Percentiles rank a stretch among this genome's conserved stretches.
Conservation (phyloP, 2,329 filamentous ascomycete species). For the Monilinia polystroma region DNA sequence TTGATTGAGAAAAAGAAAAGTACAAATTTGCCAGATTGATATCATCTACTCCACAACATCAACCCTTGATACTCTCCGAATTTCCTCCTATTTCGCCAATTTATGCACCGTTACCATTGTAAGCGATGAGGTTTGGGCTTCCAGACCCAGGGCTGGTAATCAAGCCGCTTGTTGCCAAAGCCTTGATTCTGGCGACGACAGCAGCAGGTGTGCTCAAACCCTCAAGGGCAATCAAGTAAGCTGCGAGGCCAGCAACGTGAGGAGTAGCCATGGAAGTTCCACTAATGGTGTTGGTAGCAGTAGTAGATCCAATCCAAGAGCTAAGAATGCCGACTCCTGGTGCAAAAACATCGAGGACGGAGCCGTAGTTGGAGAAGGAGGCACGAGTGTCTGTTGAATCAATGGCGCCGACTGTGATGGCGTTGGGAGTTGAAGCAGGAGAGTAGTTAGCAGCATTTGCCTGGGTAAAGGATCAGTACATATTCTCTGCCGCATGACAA, state of each 20-base stretch:
- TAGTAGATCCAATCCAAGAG: slow-evolving; percentile 47
- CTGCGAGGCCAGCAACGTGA: slow-evolving; percentile 65
- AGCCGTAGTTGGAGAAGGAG: slow-evolving; percentile 52
- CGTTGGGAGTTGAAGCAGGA: slow-evolving; percentile 49
- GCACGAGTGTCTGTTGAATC: slow-evolving; percentile 44
- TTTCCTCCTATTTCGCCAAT: neutral
- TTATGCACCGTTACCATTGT: slow-evolving; percentile 50
- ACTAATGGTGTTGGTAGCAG: slow-evolving; percentile 51
- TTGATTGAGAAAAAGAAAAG: neutral
- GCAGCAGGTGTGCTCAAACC: slow-evolving; percentile 43
- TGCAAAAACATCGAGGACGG: slow-evolving; percentile 51
- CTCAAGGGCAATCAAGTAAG: slow-evolving; percentile 60
- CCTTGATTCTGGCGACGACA: slow-evolving; percentile 42
- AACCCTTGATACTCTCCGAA: neutral
- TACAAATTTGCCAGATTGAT: slow-evolving; percentile 5
- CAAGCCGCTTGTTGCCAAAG: slow-evolving; percentile 44
- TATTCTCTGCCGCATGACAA: too few relatives aligned
- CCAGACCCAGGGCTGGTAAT: slow-evolving; percentile 47
- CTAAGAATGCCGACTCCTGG: slow-evolving; percentile 49
- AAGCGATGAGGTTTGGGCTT: slow-evolving; percentile 51
- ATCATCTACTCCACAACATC: neutral
- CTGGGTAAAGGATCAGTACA: neutral
- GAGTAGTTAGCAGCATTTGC: slow-evolving; percentile 46
- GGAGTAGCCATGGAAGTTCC: slow-evolving; percentile 64
- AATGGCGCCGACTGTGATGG: slow-evolving; percentile 55